Evolutionary conservation across 305 asterid genomes (phyloP), one percentile per base, ranked within the genome.

Genomic region (Fraxinus latifolia): DNA sequence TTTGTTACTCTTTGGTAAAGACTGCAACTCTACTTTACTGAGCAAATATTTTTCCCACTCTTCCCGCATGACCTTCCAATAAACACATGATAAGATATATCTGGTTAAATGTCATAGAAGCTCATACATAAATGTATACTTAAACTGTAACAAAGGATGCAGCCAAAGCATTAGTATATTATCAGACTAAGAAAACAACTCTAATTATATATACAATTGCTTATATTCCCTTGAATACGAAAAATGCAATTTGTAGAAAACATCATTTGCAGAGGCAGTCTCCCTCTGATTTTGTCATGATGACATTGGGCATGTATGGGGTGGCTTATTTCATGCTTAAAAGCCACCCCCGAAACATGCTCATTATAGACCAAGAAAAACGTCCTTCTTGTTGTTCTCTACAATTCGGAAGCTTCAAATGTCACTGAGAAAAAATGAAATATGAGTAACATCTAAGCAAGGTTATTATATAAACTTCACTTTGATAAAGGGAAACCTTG

Each of bases 31-130:
- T 80, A 95, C 96, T 90, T 95, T 95, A 89, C 99, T 93, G 67
- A 90, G 91, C 90, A 96, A 88, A 89, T 94, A 96, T 75, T 94
- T 93, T 80, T 91, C 94, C 99, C 99, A 96, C 87, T 96, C 97
- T 84, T 89, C 93, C 78, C 44, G 87, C 98, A 96, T 93, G 80
- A 94, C 99, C 99, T 96, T 88, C 85, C 47, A 77, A 76, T 39
- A 5, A 77, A 55, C 65, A 81, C 75, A 76, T 14, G 67, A 62
- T 29, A 55, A 81, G 25, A 58, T 60, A 74, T 53, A 80, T 44
- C 76, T 53, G 79, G 50, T 68, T 9, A 87, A 55, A 79, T 19
- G 25, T 77, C 77, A 39, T 50, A 62, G 67, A 79, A 73, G 60
- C 76, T 11, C 71, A 77, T 68, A 70, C n/a, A 78, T 34, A 37